These are phyloP conservation scores for Candida boleticola DNA, from an alignment of 805 yeast genomes.

Conservation along the genomic window DNA sequence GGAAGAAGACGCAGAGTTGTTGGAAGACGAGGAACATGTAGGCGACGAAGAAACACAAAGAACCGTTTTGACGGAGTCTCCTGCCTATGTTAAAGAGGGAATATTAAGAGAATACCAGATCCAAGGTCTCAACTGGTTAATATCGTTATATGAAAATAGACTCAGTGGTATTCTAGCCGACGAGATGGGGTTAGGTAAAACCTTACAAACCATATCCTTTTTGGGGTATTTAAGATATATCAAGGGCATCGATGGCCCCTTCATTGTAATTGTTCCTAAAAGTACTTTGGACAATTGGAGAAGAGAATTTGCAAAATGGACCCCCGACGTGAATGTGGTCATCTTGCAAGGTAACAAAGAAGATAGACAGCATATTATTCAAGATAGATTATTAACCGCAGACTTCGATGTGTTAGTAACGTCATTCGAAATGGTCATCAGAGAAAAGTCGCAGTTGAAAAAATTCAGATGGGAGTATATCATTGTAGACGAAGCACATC, in stretches of 20 bases:
- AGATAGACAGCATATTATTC: slow-evolving; percentile 61
- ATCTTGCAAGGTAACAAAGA: slow-evolving; percentile 91
- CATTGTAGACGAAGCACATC: slow-evolving; percentile 93
- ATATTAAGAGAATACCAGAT: slow-evolving; percentile 85
- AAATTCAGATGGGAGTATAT: slow-evolving; percentile 92
- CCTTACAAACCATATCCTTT: slow-evolving; percentile 91
- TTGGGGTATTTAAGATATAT: slow-evolving; percentile 82
- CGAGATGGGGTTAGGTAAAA: slow-evolving; percentile 98
- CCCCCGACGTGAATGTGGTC: slow-evolving; percentile 85
- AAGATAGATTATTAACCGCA: slow-evolving; percentile 58
- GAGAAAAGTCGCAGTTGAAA: slow-evolving; percentile 79
- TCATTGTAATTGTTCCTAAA: slow-evolving; percentile 88
- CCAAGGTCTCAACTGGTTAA: slow-evolving; percentile 94
- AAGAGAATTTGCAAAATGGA: slow-evolving; percentile 92
- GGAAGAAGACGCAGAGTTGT: slow-evolving; percentile 91
- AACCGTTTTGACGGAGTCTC: slow-evolving; percentile 82
- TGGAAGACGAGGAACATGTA: slow-evolving; percentile 75
- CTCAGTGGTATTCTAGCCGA: slow-evolving; percentile 94
- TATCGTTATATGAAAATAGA: slow-evolving; percentile 81
- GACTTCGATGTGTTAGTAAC: slow-evolving; percentile 89
- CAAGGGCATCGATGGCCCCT: slow-evolving; percentile 82
- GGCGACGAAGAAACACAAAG: slow-evolving; percentile 46
- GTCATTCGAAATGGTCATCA: slow-evolving; percentile 88
- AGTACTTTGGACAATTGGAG: slow-evolving; percentile 96
- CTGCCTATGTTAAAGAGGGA: slow-evolving; percentile 70